phyloP scores from a whole-genome alignment of 2,329 filamentous ascomycete species.

The Alternaria brassicae region DNA sequence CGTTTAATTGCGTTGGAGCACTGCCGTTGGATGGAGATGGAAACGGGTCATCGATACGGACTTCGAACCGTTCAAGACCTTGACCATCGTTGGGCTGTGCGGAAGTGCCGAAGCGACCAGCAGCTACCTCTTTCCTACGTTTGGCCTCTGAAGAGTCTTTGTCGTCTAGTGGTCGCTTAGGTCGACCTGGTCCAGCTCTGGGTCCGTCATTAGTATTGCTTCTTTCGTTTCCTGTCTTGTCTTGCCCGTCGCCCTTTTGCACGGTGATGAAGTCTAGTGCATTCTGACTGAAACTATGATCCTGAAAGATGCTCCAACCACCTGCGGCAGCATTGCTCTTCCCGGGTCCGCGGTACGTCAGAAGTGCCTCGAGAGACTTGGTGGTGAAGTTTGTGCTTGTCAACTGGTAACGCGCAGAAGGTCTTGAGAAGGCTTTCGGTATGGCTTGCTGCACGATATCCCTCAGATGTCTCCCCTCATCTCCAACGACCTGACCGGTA shows the following conservation, averaged over 20 bases:
- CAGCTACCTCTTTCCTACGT: constrained; percentile 66
- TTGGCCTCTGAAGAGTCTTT: constrained; percentile 55
- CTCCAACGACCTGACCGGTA: constrained; percentile 45
- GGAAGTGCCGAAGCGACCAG: constrained; percentile 72
- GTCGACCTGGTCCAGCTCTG: constrained; percentile 35
- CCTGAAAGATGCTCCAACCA: constrained; percentile 80
- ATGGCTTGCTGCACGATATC: constrained; percentile 78
- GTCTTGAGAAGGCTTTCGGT: constrained; percentile 80
- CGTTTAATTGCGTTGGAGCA: constrained; percentile 16
- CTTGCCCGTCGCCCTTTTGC: constrained; percentile 28
- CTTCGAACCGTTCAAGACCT: constrained; percentile 58
- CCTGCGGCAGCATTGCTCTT: constrained; percentile 75
- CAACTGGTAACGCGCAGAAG: constrained; percentile 74
- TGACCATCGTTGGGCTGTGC: constrained; percentile 46
- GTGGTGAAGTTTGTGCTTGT: constrained; percentile 72
- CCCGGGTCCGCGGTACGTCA: constrained; percentile 72
- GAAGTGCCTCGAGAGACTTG: constrained; percentile 72
- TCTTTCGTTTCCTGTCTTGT: constrained; percentile 26
- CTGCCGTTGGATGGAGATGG: constrained; percentile 24
- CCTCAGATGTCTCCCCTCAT: constrained; percentile 63
- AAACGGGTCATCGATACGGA: constrained; percentile 58
- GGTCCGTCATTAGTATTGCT: constrained; percentile 15
- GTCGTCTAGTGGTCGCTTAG: constrained; percentile 37
- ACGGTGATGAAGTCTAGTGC: constrained; percentile 56
- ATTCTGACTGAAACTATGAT: constrained; percentile 62